Conservation (phyloP, 1,284 basidiomycete genomes). For the Caloboletus firmus region DNA sequence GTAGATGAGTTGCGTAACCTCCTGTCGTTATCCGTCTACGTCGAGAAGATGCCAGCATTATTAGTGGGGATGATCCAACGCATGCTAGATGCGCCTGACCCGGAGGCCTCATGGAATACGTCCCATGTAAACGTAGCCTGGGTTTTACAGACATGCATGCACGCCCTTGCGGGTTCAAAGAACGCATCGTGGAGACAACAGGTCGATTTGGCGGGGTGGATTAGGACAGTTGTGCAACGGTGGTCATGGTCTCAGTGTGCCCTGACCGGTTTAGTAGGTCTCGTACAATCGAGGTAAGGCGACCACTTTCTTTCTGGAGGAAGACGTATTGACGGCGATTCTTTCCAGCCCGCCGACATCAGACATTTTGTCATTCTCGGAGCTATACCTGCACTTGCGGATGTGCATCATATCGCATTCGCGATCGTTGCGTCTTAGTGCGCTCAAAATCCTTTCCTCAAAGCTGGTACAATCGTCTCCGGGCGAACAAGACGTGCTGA, state of each 20-base stretch:
- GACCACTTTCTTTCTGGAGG: background rate
- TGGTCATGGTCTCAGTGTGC: conserved; percentile 64
- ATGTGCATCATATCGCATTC: conserved; percentile 59
- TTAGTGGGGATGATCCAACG: conserved; percentile 52
- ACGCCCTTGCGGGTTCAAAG: conserved; percentile 43
- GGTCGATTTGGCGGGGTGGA: conserved; percentile 51
- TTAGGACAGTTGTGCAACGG: conserved; percentile 41
- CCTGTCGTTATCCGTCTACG: conserved; percentile 50
- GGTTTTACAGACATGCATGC: conserved; percentile 51
- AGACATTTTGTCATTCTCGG: conserved; percentile 39
- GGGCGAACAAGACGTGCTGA: conserved; percentile 57
- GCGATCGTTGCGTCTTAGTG: conserved; percentile 51
- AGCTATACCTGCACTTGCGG: conserved; percentile 49
- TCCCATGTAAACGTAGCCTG: conserved; percentile 48
- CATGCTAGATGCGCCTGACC: conserved; percentile 40
- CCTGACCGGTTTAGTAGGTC: conserved; percentile 50
- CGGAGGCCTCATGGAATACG: conserved; percentile 35
- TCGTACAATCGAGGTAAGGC: conserved; percentile 52
- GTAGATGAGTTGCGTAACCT: conserved; percentile 49
- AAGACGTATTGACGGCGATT: background rate
- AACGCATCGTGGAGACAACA: conserved; percentile 42
- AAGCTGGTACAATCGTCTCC: conserved; percentile 42
- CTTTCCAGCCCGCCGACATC: conserved; percentile 18
- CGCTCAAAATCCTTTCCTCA: conserved; percentile 55
- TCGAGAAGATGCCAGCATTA: conserved; percentile 44